These are phyloP conservation scores for Alopecurus myosuroides DNA, from an alignment of 176 grass and related monocot genomes.

Conservation along the genomic window DNA sequence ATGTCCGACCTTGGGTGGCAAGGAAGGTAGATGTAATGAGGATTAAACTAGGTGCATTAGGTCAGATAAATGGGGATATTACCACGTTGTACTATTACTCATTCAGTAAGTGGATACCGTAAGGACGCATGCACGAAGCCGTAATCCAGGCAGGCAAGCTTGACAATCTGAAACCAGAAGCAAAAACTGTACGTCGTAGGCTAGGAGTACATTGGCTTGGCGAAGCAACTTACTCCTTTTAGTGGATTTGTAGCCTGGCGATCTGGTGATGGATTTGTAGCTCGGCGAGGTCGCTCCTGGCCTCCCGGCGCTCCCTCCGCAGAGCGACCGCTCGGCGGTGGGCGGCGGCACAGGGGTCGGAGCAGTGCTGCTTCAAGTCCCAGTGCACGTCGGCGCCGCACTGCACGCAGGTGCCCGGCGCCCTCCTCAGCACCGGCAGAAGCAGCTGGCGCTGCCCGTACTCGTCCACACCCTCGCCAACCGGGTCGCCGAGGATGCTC, in stretches of 20 bases:
- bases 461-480: background rate
- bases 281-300: background rate
- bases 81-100: too few relatives aligned
- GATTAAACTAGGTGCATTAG: background rate
- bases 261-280: background rate
- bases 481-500: background rate
- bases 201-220: background rate
- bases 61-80: background rate
- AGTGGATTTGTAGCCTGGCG: background rate
- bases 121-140: background rate
- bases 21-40: background rate
- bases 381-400: background rate
- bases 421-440: background rate
- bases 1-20: background rate
- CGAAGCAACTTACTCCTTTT: background rate
- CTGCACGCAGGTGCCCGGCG: background rate
- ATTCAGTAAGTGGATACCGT: background rate
- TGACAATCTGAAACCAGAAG: background rate
- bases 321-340: background rate
- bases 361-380: background rate
- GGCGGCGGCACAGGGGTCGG: background rate
- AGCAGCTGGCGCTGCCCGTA: background rate
- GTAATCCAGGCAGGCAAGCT: background rate
- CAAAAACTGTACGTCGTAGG: background rate
- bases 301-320: background rate